These are phyloP conservation scores for Candida glaebosa DNA, from an alignment of 805 yeast genomes.

Conservation along the genomic window DNA sequence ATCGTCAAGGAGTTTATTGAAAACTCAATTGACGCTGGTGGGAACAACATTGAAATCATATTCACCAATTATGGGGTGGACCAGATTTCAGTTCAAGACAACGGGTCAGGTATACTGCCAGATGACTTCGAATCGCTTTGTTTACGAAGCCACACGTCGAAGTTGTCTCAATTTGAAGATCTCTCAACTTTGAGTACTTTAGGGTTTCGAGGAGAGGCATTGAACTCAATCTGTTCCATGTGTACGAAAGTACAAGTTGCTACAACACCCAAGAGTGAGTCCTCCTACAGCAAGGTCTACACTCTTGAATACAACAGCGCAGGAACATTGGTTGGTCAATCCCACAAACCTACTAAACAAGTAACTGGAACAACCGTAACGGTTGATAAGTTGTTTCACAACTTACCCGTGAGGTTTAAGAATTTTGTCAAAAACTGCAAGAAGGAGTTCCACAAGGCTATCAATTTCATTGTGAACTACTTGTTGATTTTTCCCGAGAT, in stretches of 20 bases:
- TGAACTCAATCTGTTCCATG: conserved; percentile 64
- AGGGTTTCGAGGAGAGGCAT: conserved; percentile 82
- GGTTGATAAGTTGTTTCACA: conserved; percentile 58
- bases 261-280: conserved; percentile 33
- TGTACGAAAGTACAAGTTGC: conserved; percentile 41
- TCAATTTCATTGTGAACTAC: conserved; percentile 63
- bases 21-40: conserved; percentile 77
- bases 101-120: conserved; percentile 61
- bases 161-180: conserved; percentile 54
- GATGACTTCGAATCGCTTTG: conserved; percentile 55
- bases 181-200: conserved; percentile 48
- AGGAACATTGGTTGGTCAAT: conserved; percentile 46
- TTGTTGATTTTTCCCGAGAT: conserved; percentile 57
- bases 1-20: conserved; percentile 85
- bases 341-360: conserved; percentile 41
- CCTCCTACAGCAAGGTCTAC: conserved; percentile 54
- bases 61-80: conserved; percentile 74
- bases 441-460: conserved; percentile 69
- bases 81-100: conserved; percentile 62
- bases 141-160: conserved; percentile 65
- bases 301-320: conserved; percentile 48
- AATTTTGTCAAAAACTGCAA: conserved; percentile 65
- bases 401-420: conserved; percentile 77
- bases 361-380: conserved; percentile 61
- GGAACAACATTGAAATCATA: conserved; percentile 62